These are phyloP conservation scores for Maudiozyma bulderi DNA, from an alignment of 805 yeast species.

Conservation along the genomic window DNA sequence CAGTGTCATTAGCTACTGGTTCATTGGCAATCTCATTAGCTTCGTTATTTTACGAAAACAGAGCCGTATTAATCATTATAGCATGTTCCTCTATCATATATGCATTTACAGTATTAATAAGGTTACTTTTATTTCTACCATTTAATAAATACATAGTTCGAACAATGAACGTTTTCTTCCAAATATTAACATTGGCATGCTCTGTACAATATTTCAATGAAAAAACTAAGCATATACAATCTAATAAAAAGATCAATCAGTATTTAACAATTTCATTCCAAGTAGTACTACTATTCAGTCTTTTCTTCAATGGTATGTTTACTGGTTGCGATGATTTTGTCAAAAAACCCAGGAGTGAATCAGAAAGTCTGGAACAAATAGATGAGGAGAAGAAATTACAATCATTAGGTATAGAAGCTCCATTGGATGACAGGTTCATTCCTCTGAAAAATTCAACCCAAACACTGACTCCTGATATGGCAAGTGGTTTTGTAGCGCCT, in stretches of 20 bases:
- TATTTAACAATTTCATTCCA: conserved; percentile 13
- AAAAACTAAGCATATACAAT: not conserved
- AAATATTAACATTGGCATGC: conserved; percentile 13
- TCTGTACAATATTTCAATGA: conserved; percentile 17
- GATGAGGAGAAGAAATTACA: conserved; percentile 1
- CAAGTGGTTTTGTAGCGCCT: not conserved
- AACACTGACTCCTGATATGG: conserved; percentile 27
- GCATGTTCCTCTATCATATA: conserved; percentile 17
- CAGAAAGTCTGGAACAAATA: conserved; percentile 1
- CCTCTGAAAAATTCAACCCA: conserved; percentile 27
- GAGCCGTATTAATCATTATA: conserved; percentile 17
- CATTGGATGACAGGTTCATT: conserved; percentile 13
- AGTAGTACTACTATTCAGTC: conserved; percentile 12
- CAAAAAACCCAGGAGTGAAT: not conserved
- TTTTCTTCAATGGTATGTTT: conserved; percentile 16
- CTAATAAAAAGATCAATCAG: conserved; percentile 2
- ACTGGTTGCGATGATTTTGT: conserved; percentile 6
- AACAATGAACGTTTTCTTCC: conserved; percentile 6
- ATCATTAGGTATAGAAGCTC: not conserved
- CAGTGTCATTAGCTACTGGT: conserved; percentile 15
- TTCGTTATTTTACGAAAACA: conserved; percentile 11
- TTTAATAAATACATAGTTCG: not conserved
- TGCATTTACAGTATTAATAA: conserved; percentile 7
- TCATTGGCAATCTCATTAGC: conserved; percentile 16
- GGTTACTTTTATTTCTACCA: not conserved